phyloP scores from a whole-genome alignment of 108 stramenopile genomes.

The Mayamaea pseudoterrestris region DNA sequence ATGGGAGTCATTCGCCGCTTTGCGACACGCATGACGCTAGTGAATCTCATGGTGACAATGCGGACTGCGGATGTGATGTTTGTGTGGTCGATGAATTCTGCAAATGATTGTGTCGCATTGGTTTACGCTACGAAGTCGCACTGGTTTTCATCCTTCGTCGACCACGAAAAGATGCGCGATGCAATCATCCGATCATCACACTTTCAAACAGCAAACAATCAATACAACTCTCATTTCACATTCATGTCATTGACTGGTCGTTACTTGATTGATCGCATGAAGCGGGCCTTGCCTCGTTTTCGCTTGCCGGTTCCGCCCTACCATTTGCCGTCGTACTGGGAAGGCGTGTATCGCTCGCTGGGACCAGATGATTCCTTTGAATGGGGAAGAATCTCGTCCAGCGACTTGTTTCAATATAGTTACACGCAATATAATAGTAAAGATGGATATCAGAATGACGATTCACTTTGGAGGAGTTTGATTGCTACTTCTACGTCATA shows the following conservation, averaged over 20 bases:
- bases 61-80: too few relatives aligned
- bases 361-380: constrained; percentile 44
- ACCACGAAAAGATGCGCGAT: too few relatives aligned
- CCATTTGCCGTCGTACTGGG: constrained; percentile 3
- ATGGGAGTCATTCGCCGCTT: constrained; percentile 3
- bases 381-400: constrained; percentile 54
- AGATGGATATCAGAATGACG: constrained; percentile 8
- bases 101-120: too few relatives aligned
- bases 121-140: too few relatives aligned
- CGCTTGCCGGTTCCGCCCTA: constrained; percentile 62
- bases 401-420: constrained; percentile 20
- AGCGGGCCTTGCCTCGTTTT: constrained; percentile 22
- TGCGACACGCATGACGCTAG: not conserved
- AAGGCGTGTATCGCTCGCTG: constrained; percentile 15
- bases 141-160: too few relatives aligned
- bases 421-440: constrained; percentile 9
- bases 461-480: not conserved
- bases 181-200: too few relatives aligned
- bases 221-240: too few relatives aligned
- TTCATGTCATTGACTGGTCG: constrained; percentile 36
- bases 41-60: constrained; percentile 8
- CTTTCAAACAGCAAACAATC: not conserved
- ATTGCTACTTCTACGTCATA: not conserved
- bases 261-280: constrained; percentile 35
- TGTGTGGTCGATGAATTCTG: too few relatives aligned